Percentiles rank a stretch among this genome's conserved stretches.
These are phyloP conservation scores for Allium fistulosum DNA, from an alignment of 106 monocot genomes.

Conservation along the genomic window DNA sequence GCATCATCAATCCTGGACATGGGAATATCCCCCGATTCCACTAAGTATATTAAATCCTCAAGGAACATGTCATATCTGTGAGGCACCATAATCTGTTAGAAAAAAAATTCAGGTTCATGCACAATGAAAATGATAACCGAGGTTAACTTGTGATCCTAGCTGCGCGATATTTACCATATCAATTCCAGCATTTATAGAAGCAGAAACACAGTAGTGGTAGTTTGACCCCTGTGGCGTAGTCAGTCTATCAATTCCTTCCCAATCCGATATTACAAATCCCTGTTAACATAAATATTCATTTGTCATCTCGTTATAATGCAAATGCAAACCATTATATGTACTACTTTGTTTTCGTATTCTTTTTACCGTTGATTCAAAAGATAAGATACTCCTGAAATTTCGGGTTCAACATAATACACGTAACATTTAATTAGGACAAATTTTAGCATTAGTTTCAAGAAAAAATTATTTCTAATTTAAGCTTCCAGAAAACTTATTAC, in stretches of 20 bases:
- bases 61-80: slow-evolving; percentile 57
- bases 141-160: slow-evolving; percentile 1
- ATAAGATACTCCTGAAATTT: too few relatives aligned
- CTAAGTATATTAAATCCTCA: slow-evolving; percentile 65
- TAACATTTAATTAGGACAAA: too few relatives aligned
- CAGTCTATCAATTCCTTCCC: slow-evolving; percentile 82
- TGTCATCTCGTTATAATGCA: too few relatives aligned
- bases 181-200: slow-evolving; percentile 82
- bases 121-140: background rate
- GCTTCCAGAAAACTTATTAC: too few relatives aligned
- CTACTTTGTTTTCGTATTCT: too few relatives aligned
- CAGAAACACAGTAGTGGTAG: slow-evolving; percentile 66
- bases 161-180: slow-evolving; percentile 56
- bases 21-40: slow-evolving; percentile 71
- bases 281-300: slow-evolving; percentile 12
- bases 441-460: too few relatives aligned
- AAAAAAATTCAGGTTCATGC: slow-evolving; percentile 8
- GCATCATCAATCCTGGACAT: slow-evolving; percentile 85
- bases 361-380: too few relatives aligned
- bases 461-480: too few relatives aligned
- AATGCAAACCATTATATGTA: too few relatives aligned
- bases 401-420: too few relatives aligned
- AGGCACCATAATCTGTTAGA: slow-evolving; percentile 73
- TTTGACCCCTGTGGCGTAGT: slow-evolving; percentile 59
- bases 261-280: slow-evolving; percentile 88